Evolutionary conservation across 2,329 filamentous ascomycete genomes (phyloP).

Genomic region (Lasiodiplodia sp.): DNA sequence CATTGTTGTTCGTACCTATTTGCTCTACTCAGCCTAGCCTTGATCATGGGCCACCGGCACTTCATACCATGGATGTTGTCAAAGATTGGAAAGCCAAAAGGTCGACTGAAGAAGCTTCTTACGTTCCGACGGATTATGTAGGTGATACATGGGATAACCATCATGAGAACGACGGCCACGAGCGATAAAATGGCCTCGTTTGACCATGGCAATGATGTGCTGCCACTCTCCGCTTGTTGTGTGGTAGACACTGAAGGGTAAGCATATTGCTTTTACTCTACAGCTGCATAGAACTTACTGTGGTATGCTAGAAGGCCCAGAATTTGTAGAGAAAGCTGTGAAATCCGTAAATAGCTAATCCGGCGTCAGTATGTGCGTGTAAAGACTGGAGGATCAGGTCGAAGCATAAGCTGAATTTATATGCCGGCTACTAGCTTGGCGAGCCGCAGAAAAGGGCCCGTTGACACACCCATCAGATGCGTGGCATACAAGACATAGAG

Average conservation of each 20-base stretch:
- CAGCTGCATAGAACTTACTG: too few species aligned
- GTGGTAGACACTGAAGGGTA: background rate
- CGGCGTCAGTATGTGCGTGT: too few species aligned
- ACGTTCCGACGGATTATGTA: background rate
- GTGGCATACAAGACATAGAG: conserved; percentile 29
- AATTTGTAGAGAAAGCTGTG: too few species aligned
- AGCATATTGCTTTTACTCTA: too few species aligned
- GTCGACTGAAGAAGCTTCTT: background rate
- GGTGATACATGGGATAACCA: background rate
- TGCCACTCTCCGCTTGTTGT: background rate
- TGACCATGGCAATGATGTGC: background rate
- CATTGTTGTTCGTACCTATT: too few species aligned
- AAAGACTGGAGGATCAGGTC: background rate
- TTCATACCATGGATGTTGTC: background rate
- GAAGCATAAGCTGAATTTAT: conserved; percentile 16
- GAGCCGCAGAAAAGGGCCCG: background rate
- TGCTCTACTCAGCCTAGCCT: background rate
- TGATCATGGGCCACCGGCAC: background rate
- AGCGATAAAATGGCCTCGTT: background rate
- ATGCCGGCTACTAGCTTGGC: conserved; percentile 12
- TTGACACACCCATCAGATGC: conserved; percentile 16
- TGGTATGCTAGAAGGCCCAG: too few species aligned
- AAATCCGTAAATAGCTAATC: too few species aligned
- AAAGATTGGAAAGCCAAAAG: background rate
- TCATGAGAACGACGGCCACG: background rate